A percentile compares a stretch with the other conserved stretches of the same genome.
Conservation (phyloP, 495 filamentous ascomycete genomes). For the Aspergillus hancockii region DNA sequence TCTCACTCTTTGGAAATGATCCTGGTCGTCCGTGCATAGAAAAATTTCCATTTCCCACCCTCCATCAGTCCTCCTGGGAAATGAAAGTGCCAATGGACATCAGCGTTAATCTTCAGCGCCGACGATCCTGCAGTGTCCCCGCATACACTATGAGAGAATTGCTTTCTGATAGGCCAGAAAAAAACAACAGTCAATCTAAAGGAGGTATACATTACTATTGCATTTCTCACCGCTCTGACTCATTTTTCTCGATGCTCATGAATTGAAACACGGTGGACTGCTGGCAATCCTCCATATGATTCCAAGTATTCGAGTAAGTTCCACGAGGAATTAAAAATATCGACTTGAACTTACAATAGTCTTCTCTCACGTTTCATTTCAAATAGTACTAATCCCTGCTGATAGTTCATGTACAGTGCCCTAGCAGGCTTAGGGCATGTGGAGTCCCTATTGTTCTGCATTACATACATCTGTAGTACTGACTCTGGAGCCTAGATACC, state of each 20-base stretch:
- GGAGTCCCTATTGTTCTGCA: neutral
- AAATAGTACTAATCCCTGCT: neutral
- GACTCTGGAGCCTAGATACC: neutral
- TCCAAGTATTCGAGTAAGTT: neutral
- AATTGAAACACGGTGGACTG: neutral
- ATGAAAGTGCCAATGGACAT: neutral
- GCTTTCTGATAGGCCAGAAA: neutral
- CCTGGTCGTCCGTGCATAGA: neutral
- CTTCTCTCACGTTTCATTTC: neutral
- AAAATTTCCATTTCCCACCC: neutral
- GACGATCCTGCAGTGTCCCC: conserved; percentile 2
- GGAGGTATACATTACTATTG: neutral
- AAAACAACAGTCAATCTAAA: neutral
- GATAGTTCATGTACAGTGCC: conserved; percentile 2
- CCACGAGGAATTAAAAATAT: neutral
- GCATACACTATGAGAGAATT: neutral
- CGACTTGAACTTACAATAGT: neutral
- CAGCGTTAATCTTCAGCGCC: neutral
- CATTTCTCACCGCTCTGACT: neutral
- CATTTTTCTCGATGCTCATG: neutral
- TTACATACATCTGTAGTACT: neutral
- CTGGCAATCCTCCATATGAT: neutral
- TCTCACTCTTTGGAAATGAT: neutral
- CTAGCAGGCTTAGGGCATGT: neutral
- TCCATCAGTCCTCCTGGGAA: neutral